A percentile compares a stretch with the other conserved stretches of the same genome.
These are phyloP conservation scores for Leccinum boreale DNA, from an alignment of 768 basidiomycete species.

Conservation along the genomic window DNA sequence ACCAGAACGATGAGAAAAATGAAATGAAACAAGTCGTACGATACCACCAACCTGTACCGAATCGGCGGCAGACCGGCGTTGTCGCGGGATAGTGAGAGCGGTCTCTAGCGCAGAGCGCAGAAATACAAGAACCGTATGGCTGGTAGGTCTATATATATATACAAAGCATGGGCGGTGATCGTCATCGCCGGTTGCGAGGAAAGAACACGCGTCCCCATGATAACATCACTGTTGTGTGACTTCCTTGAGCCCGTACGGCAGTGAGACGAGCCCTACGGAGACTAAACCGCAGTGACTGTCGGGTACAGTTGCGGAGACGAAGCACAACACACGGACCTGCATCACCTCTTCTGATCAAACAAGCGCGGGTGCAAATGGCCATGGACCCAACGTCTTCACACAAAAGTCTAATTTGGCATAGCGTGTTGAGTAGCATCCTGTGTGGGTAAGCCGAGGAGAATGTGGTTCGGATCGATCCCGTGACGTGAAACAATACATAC, in stretches of 20 bases:
- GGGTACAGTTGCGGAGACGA: background rate
- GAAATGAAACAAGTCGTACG: background rate
- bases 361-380: background rate
- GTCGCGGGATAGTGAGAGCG: background rate
- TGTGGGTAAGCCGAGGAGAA: conserved; percentile 15
- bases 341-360: background rate
- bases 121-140: background rate
- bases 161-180: background rate
- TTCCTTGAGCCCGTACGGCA: background rate
- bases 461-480: background rate
- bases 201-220: conserved; percentile 6
- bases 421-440: conserved; percentile 1
- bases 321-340: background rate
- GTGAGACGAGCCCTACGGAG: background rate
- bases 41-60: background rate
- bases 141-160: background rate
- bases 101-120: background rate
- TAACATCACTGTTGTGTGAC: background rate
- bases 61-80: background rate
- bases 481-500: conserved; percentile 5
- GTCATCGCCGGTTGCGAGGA: conserved; percentile 6
- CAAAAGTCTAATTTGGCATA: background rate
- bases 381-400: background rate
- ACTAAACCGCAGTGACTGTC: background rate
- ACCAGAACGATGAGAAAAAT: background rate